A percentile compares a stretch with the other conserved stretches of the same genome.
Conservation (phyloP, 441 rosid species). For the Breynia disticha region DNA sequence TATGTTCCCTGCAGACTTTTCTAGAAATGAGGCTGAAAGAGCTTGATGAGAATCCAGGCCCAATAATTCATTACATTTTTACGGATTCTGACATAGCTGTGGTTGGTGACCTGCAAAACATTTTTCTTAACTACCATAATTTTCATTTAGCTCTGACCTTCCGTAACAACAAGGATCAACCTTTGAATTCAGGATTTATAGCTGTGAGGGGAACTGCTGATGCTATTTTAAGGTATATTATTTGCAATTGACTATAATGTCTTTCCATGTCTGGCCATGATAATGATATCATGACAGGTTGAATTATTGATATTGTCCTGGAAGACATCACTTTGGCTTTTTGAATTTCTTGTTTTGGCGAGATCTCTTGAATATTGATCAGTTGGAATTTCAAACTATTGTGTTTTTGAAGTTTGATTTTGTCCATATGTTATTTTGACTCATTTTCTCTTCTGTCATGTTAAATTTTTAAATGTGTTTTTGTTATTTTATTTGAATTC, state of each 20-base stretch:
- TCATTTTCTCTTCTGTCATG: not conserved
- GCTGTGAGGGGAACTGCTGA: conserved; percentile 85
- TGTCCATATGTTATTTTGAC: not conserved
- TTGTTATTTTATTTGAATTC: too few relatives aligned
- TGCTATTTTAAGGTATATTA: conserved; percentile 54
- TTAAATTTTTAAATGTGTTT: too few relatives aligned
- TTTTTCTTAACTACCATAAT: conserved; percentile 45
- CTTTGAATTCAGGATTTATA: conserved; percentile 87
- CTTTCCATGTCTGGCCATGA: not conserved
- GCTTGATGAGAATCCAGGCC: conserved; percentile 25
- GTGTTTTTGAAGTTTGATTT: too few relatives aligned
- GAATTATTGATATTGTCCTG: too few relatives aligned
- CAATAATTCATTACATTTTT: conserved; percentile 56
- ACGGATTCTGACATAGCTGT: conserved; percentile 86
- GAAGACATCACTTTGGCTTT: too few relatives aligned
- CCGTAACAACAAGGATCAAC: conserved; percentile 89
- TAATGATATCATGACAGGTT: not conserved
- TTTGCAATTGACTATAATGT: not conserved
- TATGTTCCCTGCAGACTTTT: conserved; percentile 47
- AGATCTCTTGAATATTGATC: too few relatives aligned
- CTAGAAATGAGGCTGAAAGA: conserved; percentile 51
- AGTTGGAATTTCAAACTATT: too few relatives aligned
- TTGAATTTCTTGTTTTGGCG: too few relatives aligned
- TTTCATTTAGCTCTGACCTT: conserved; percentile 85
- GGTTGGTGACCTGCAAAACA: conserved; percentile 52